Evolutionary conservation across 164 flowering plant species (phyloP).

Genomic region (Tetrastigma voinierianum): DNA sequence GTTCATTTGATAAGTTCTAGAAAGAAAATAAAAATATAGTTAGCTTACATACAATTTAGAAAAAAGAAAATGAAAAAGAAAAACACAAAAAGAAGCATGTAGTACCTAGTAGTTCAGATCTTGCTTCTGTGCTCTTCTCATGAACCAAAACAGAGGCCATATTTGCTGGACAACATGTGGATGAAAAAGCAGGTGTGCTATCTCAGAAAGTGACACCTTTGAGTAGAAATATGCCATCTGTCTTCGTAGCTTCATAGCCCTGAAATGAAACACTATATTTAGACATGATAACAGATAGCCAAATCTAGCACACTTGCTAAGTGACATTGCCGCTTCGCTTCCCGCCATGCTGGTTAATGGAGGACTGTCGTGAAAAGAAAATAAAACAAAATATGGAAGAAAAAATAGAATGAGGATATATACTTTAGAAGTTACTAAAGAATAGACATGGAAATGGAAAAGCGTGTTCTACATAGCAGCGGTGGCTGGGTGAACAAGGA

Average conservation of each 20-base stretch:
- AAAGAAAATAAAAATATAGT: background rate
- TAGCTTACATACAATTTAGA: background rate
- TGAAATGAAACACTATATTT: constrained; percentile 90
- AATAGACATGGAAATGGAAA: background rate
- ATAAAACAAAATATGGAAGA: background rate
- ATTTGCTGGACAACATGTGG: constrained; percentile 97
- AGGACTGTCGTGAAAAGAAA: constrained; percentile 40
- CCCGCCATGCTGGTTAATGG: constrained; percentile 96
- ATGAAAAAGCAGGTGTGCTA: constrained; percentile 91
- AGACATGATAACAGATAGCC: constrained; percentile 98
- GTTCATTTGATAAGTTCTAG: background rate
- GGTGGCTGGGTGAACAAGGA: too few species aligned
- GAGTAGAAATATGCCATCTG: constrained; percentile 83
- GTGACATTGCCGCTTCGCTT: constrained; percentile 98
- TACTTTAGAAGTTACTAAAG: background rate
- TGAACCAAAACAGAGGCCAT: constrained; percentile 95
- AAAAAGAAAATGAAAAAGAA: constrained; percentile 3
- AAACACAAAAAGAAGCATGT: too few species aligned
- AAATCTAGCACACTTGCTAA: constrained; percentile 98
- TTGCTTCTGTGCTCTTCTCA: constrained; percentile 92
- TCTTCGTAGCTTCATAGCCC: constrained; percentile 92
- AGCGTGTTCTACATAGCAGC: too few species aligned
- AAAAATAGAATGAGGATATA: background rate
- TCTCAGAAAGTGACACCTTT: constrained; percentile 97
- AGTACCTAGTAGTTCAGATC: constrained; percentile 99